Conservation (phyloP, 495 filamentous ascomycete genomes). For the Trichoderma parareesei region DNA sequence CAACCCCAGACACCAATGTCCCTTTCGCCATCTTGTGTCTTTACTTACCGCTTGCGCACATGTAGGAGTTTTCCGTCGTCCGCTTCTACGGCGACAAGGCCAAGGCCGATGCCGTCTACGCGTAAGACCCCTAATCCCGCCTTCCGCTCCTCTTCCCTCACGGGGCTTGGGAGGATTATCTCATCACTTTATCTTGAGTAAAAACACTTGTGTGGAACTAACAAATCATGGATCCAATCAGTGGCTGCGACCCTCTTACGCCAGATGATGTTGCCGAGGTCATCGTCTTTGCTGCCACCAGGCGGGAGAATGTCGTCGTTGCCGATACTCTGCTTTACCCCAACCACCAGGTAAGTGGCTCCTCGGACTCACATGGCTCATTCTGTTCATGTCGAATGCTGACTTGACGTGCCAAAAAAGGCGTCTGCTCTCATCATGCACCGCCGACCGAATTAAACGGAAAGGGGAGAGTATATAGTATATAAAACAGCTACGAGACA, state of each 20-base stretch:
- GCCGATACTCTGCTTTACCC: constrained; percentile 90
- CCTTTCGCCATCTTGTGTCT: neutral
- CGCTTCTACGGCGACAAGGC: constrained; percentile 86
- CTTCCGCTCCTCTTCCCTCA: neutral
- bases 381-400: neutral
- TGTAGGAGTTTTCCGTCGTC: constrained; percentile 84
- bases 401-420: neutral
- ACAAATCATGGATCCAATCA: constrained; percentile 22
- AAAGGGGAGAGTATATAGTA: neutral
- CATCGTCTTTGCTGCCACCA: constrained; percentile 80
- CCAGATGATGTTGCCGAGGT: constrained; percentile 94
- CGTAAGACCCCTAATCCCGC: constrained; percentile 45
- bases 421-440: constrained; percentile 7
- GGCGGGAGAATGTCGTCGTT: constrained; percentile 90
- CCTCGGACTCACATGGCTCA: neutral
- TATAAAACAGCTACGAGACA: neutral
- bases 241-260: constrained; percentile 82
- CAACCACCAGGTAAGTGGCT: constrained; percentile 62
- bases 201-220: neutral
- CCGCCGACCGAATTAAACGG: neutral
- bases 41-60: neutral
- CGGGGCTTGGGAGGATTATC: neutral
- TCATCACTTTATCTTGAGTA: neutral
- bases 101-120: constrained; percentile 94
- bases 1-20: too few species aligned